A percentile compares a stretch with the other conserved stretches of the same genome.
phyloP scores from a whole-genome alignment of 345 rosid species.

The Syzygium aqueum region DNA sequence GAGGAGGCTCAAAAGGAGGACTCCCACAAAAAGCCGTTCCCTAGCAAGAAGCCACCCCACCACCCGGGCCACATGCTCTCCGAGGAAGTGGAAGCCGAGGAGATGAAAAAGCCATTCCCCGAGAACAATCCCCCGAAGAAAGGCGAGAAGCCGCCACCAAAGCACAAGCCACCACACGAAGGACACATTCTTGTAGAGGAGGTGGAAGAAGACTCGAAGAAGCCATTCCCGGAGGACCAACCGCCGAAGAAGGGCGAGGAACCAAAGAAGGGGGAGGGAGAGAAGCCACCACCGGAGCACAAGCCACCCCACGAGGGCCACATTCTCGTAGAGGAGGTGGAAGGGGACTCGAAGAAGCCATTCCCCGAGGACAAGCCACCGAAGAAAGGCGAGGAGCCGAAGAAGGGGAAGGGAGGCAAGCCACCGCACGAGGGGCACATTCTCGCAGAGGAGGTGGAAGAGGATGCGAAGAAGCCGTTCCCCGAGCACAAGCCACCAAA shows the following conservation, averaged over 20 bases:
- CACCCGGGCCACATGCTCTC: not conserved
- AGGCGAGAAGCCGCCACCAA: not conserved
- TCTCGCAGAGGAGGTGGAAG: not conserved
- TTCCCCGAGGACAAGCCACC: not conserved
- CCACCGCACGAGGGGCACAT: not conserved
- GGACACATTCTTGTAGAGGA: not conserved
- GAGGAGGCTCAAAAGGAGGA: not conserved
- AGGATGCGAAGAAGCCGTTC: not conserved
- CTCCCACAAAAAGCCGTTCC: not conserved
- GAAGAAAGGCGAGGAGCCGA: not conserved
- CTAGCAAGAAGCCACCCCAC: not conserved
- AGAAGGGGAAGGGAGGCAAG: not conserved
- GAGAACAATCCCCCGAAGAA: not conserved
- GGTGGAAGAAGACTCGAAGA: not conserved
- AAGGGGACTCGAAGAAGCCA: not conserved
- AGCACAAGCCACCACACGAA: not conserved
- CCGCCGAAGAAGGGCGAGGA: not conserved
- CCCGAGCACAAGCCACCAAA: not conserved
- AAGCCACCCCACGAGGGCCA: conserved; percentile 9
- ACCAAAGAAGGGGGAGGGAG: not conserved
- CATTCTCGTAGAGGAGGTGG: not conserved
- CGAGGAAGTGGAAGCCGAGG: not conserved
- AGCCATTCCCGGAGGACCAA: not conserved
- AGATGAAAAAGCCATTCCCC: not conserved
- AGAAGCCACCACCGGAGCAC: conserved; percentile 10